Evolutionary conservation across 164 flowering plant genomes (phyloP).

Genomic region (Tetracentron sinense): DNA sequence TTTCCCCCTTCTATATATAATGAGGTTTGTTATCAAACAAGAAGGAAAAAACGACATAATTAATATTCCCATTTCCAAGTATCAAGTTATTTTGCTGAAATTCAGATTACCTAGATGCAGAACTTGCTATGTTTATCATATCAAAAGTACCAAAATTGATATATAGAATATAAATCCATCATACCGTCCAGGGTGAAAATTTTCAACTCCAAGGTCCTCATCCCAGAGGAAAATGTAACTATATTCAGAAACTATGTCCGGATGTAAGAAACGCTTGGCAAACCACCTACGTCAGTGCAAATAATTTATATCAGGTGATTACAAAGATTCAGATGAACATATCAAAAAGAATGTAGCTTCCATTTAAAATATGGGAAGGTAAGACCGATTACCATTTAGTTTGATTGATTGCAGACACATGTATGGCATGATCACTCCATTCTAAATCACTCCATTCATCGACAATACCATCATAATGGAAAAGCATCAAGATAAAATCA

Average conservation of each 20-base stretch:
- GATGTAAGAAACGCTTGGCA: constrained; percentile 90
- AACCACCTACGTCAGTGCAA: constrained; percentile 66
- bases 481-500: constrained; percentile 72
- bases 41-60: too few relatives aligned
- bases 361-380: not conserved
- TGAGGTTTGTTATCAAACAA: too few relatives aligned
- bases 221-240: constrained; percentile 84
- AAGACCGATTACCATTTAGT: constrained; percentile 63
- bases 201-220: constrained; percentile 81
- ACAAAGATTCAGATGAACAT: not conserved
- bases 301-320: not conserved
- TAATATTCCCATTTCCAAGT: too few relatives aligned
- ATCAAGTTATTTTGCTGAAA: too few relatives aligned
- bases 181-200: constrained; percentile 69
- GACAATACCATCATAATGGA: constrained; percentile 81
- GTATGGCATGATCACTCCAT: constrained; percentile 67
- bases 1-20: too few relatives aligned
- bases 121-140: not conserved
- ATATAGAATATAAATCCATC: too few relatives aligned
- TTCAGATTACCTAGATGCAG: not conserved
- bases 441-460: constrained; percentile 67
- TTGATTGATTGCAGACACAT: constrained; percentile 70
- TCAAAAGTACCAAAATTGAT: too few relatives aligned
- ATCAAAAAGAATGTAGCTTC: not conserved
- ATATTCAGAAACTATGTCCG: constrained; percentile 78